Base-by-base conservation (phyloP, 2,329 filamentous ascomycete genomes). In the Atkinsonella texensis region DNA sequence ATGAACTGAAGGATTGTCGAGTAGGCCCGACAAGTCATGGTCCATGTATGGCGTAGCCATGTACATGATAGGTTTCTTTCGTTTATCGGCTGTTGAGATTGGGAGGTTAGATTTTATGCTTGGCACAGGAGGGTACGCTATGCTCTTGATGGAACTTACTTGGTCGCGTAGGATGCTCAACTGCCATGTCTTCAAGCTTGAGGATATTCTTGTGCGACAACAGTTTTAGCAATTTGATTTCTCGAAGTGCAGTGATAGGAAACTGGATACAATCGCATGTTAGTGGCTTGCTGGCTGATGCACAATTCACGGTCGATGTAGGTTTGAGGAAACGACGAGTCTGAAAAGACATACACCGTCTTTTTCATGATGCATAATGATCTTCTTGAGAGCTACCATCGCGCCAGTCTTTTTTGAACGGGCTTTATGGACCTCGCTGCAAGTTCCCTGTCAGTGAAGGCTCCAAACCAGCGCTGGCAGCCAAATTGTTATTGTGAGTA, bases 11-110 rank as follows among this genome's bases (percentile, higher is more conserved):
- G 91, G 91, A 61, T 98, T 98, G 67, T 97, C 93, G 61, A 98
- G 82, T 32, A 98, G 80, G 44, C 93, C 93, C 9, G 91, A 95
- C n/a, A 98, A 78, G 69, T 98, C 93, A 70, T 98, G 93, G 61
- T 97, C 90, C 89, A 97, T 96, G 68, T 98, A 98, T 7, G 91
- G 93, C 44, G 85, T 96, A 49, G 95, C 91, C 93, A 98, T 98
- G 70, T 97, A 97, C 75, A 98, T 89, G 59, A 90, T 90, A 3
- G 85, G 84, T 54, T 84, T 81, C 68, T 87, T 89, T 59, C 84
- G 80, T 68, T 88, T 87, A 65, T 91, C 86, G 60, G 80, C 81
- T 84, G 61, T 18, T 52, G 31, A 11, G 7, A 28, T 31, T 23
- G 15, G 32, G 44, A 28, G 12, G 33, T 52, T 18, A 48, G 50